Conservation (phyloP, 2,329 filamentous ascomycete species). For the Xylaria sp. region DNA sequence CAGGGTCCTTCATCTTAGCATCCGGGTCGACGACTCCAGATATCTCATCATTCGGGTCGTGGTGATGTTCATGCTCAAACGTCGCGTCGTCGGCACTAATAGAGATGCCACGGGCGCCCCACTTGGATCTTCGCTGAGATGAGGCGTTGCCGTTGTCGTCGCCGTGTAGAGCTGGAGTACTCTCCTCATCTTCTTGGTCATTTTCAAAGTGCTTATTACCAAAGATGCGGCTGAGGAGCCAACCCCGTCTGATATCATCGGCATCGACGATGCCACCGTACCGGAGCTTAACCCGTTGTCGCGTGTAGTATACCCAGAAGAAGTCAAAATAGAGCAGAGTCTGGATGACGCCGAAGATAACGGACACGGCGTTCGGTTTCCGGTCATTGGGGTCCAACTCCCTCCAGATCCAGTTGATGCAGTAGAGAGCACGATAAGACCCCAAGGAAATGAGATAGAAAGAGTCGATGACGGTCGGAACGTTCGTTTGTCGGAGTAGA, state of each 20-base stretch:
- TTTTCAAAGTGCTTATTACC: constrained; percentile 64
- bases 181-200: constrained; percentile 70
- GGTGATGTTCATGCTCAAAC: constrained; percentile 57
- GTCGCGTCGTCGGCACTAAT: constrained; percentile 72
- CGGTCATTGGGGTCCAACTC: constrained; percentile 67
- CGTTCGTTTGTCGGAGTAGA: constrained; percentile 90
- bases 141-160: constrained; percentile 44
- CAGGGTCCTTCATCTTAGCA: constrained; percentile 73
- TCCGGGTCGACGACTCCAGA: constrained; percentile 64
- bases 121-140: constrained; percentile 59
- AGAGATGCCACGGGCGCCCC: constrained; percentile 72
- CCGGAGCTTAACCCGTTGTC: constrained; percentile 92
- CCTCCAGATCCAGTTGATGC: constrained; percentile 88
- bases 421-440: constrained; percentile 87
- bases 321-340: constrained; percentile 93
- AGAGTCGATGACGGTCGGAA: constrained; percentile 96
- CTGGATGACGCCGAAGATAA: constrained; percentile 89
- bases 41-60: constrained; percentile 55
- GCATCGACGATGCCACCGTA: constrained; percentile 88
- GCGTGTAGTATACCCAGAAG: constrained; percentile 94
- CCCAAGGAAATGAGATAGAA: constrained; percentile 91
- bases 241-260: constrained; percentile 86
- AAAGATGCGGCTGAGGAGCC: constrained; percentile 82
- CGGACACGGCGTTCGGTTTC: constrained; percentile 74
- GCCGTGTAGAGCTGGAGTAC: constrained; percentile 58